Base-by-base conservation (phyloP, 2,329 filamentous ascomycete species). In the Knoxdaviesia proteae region DNA sequence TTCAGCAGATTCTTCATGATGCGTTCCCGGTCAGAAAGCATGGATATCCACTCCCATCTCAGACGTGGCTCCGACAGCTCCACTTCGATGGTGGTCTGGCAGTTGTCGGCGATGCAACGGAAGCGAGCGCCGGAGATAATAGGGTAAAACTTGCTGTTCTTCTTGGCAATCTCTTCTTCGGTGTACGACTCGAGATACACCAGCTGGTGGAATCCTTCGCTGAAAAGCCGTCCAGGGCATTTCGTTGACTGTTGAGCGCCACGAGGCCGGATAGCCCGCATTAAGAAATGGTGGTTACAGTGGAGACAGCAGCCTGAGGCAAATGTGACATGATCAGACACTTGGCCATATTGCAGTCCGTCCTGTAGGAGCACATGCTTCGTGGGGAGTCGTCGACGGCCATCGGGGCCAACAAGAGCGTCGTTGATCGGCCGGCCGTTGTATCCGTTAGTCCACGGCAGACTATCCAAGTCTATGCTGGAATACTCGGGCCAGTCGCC, bases 31-130 rank as follows among this genome's bases (percentile, higher is more conserved):
- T 74, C 68, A 5, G 54, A 53, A 9, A 76, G 53, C 10, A 63
- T 53, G 8, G 56, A 47, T 2, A 69, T 55, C 58, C 63, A 66
- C 43, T 54, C 53, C 4, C 50, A 49, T 7, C 54, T 50, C 48
- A 76, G 58, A 2, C 67, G 66, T 7, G 68, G 68, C 42, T 59
- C 51, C 6, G 63, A 67, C 6, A 74, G 58, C 43, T 71, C 65
- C 11, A 74, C 40, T 32, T 46, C 43, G 6, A 49, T 45, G 29
- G 42, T 35, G 9, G 46, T 30, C 5, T 43, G 44, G 20, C 47
- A 49, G 6, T 41, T 38, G 35, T 46, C 43, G 1, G 43, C 34
- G 8, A 39, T 45, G 35, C 47, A 49, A 7, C 41, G 33, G 38
- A 44, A 49, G 10, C 42, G 43, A n/a, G 44, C 47, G 10, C 47